A percentile compares a stretch with the other conserved stretches of the same genome.
Conservation (phyloP, 108 stramenopile species). For the Chaetoceros tenuissimus region DNA sequence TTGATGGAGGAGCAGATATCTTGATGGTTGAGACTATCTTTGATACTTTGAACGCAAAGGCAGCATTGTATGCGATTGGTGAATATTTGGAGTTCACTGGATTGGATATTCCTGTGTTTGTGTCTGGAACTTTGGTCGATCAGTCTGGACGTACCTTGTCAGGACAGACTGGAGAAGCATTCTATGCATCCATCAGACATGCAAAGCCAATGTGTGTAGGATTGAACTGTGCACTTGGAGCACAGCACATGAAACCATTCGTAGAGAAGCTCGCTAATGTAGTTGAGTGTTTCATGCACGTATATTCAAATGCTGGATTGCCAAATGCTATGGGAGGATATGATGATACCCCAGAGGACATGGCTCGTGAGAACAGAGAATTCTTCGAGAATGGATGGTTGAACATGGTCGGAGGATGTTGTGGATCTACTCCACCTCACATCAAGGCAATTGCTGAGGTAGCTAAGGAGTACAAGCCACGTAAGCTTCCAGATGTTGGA, state of each 20-base stretch:
- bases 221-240: slow-evolving; percentile 97
- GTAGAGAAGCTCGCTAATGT: slow-evolving; percentile 82
- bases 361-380: slow-evolving; percentile 86
- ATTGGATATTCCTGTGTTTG: slow-evolving; percentile 92
- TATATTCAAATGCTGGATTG: slow-evolving; percentile 97
- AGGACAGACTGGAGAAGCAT: slow-evolving; percentile 97
- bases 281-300: slow-evolving; percentile 96
- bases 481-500: slow-evolving; percentile 74
- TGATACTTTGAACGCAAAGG: slow-evolving; percentile 98
- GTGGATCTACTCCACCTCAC: slow-evolving; percentile 95
- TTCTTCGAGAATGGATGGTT: slow-evolving; percentile 93
- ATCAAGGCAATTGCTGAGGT: slow-evolving; percentile 84
- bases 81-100: slow-evolving; percentile 88
- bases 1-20: slow-evolving; percentile 94
- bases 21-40: slow-evolving; percentile 99
- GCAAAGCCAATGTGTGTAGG: slow-evolving; percentile 98
- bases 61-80: slow-evolving; percentile 90
- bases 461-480: slow-evolving; percentile 51
- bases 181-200: slow-evolving; percentile 95
- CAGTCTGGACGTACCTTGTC: slow-evolving; percentile 97
- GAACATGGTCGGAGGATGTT: slow-evolving; percentile 99
- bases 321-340: slow-evolving; percentile 99
- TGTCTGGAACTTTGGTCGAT: slow-evolving; percentile 97
- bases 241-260: slow-evolving; percentile 94
- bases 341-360: slow-evolving; percentile 93